These are phyloP conservation scores for Calvatia gigantea DNA, from an alignment of 768 basidiomycete species.

Conservation along the genomic window DNA sequence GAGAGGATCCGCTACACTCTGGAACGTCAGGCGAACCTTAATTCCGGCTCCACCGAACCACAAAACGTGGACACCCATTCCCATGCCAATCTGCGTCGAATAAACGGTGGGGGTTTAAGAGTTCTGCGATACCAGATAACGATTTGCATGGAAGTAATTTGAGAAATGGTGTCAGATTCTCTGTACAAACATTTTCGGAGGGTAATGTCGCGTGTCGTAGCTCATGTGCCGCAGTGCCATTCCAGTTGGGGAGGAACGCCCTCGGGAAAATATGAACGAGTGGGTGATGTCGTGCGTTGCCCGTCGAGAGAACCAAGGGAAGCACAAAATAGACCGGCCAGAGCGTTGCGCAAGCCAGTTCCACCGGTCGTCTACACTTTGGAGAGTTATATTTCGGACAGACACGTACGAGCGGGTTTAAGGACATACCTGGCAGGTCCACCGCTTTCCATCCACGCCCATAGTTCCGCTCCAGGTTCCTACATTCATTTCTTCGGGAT, in stretches of 20 bases:
- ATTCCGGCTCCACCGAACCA: conserved; percentile 56
- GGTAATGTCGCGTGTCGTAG: conserved; percentile 77
- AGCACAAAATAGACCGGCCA: conserved; percentile 94
- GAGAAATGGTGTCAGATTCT: conserved; percentile 94
- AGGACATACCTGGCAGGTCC: conserved; percentile 47
- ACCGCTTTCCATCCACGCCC: conserved; percentile 87
- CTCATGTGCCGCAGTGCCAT: conserved; percentile 37
- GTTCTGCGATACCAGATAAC: conserved; percentile 73
- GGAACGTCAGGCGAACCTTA: conserved; percentile 64
- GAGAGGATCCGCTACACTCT: conserved; percentile 78
- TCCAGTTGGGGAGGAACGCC: conserved; percentile 51
- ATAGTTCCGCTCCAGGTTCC: conserved; percentile 86
- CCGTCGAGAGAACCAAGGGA: conserved; percentile 79
- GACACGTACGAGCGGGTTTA: neutral
- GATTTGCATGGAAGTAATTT: conserved; percentile 94
- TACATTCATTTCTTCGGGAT: conserved; percentile 71
- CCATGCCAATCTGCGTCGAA: conserved; percentile 94
- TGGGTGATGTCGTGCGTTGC: conserved; percentile 69
- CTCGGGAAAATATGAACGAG: conserved; percentile 55
- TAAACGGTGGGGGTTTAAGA: conserved; percentile 81
- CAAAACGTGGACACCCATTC: conserved; percentile 74
- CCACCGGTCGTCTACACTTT: conserved; percentile 78
- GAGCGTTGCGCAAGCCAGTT: conserved; percentile 79
- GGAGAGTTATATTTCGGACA: conserved; percentile 8
- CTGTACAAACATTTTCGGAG: conserved; percentile 92